Base-by-base conservation (phyloP, 768 basidiomycete species). In the Russula lepida region DNA sequence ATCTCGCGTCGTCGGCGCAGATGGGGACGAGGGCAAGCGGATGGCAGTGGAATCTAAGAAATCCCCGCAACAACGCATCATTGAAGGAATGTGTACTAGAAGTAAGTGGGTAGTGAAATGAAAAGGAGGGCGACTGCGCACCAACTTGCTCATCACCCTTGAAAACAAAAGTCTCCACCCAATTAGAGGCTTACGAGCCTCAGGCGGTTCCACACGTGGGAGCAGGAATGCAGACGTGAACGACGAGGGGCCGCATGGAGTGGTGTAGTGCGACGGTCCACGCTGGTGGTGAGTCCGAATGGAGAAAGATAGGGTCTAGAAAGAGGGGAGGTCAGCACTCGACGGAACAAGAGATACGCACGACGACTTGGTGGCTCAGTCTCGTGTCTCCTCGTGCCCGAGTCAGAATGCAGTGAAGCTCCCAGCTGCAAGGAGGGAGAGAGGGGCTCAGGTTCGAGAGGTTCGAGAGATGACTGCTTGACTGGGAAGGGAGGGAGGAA, bases 181-280 rank as follows among this genome's bases (percentile, higher is more conserved):
- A 35, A 89, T 73, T 4, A 79, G 74, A 11, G 97, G 95, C 70
- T 95, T 98, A 66, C 97, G 78, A 30, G 95, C 97, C 78, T 99
- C 97, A 6, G 97, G 94, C 17, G 97, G 97, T 73, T 99, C 97
- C n/a, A n/a, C n/a, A n/a, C n/a, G n/a, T n/a, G n/a, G n/a, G n/a
- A n/a, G n/a, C n/a, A n/a, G n/a, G n/a, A n/a, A n/a, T n/a, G n/a
- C n/a, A n/a, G n/a, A n/a, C n/a, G n/a, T n/a, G n/a, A n/a, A n/a
- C n/a, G n/a, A n/a, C n/a, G n/a, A n/a, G n/a, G n/a, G n/a, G n/a
- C n/a, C n/a, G n/a, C n/a, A n/a, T n/a, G n/a, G n/a, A n/a, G n/a
- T n/a, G n/a, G n/a, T n/a, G n/a, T n/a, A n/a, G n/a, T n/a, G n/a
- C n/a, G n/a, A n/a, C n/a, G n/a, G n/a, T n/a, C n/a, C n/a, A n/a